Base-by-base conservation (phyloP, 2,329 filamentous ascomycete species). In the Venturiaceae sp. region DNA sequence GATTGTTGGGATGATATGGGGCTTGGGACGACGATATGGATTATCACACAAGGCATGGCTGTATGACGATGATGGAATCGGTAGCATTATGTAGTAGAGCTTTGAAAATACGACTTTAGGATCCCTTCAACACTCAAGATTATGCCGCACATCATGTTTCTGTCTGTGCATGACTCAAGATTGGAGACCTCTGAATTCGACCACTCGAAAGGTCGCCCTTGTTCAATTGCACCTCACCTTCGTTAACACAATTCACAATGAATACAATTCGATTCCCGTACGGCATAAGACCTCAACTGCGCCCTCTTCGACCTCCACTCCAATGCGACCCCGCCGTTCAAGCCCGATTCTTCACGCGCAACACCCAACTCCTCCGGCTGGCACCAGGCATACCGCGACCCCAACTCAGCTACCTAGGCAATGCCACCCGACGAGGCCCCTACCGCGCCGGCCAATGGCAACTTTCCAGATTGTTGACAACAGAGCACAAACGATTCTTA, bases 381-480 rank as follows among this genome's bases (percentile, higher is more conserved):
- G 73, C 54, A n/a, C 41, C 67, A 44, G 66, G 69, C 39, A 65
- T 79, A 46, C 67, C 50, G 66, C 69, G 84, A 32, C 84, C 84
- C 41, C 83, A 86, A 67, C 74, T 86, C 33, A 81, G 82, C 34
- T 89, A 88, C 72, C 81, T 88, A 54, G 80, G 83, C 63, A 78
- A 81, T 62, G 75, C 81, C 7, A 73, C 79, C 28, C 71, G 74
- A 61, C 65, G 36, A 21, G 62, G 63, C 53, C 60, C 66, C 19
- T 62, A 39, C 8, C 19, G 37, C 13, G 32, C 52, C 7, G 64
- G 69, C 50, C 76, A 77, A 62, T 69, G 77, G 32, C 77, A 83
- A 46, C 75, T 86, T 37, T 81, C 82, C 3, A 86, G 92, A 56
- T 82, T 88, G 61, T 81, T 95, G 60, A 90, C 88, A n/a, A 95